Evolutionary conservation across 2,329 filamentous ascomycete genomes (phyloP), one percentile per base, ranked within the genome.

Genomic region (Fusarium sulawesiense): DNA sequence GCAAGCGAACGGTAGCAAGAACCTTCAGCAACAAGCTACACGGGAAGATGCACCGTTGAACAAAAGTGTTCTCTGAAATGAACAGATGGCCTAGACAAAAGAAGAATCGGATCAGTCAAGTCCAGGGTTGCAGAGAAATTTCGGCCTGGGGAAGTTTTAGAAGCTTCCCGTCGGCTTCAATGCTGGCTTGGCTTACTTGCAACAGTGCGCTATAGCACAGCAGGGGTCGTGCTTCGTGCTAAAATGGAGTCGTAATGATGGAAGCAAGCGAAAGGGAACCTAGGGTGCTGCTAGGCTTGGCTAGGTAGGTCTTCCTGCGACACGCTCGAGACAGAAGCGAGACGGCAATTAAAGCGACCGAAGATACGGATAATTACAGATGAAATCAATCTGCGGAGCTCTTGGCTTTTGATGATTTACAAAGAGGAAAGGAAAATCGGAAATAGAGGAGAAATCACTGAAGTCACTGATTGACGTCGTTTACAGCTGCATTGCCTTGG

Each of bases 301-400:
- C 27, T 30, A 32, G 46, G 68, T 59, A 64, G 53, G 34, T 61
- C 40, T 74, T 63, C 47, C 63, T 75, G 73, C 51, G 70, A 75
- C 73, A 62, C 60, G 20, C 54, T 60, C 71, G 71, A 75, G 71
- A 75, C 73, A 60, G 55, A 49, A 57, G 56, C 73, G 71, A 75
- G 64, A 72, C 71, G 59, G 58, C 14, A 25, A 30, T 59, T 63
- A 40, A 47, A 49, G 34, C 45, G 48, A 44, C 47, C 14, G 44
- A 45, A 25, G 51, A 50, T 21, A 56, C 21, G 18, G 34, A 37
- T 37, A 37, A 37, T 34, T 34, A 27, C 25, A 65, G 55, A 50
- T 50, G 14, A 40, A 37, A 42, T 37, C 40, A 47, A 30, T 20
- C 18, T 23, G 48, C 48, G 30, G 57, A 55, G 32, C 44, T 60